Evolutionary conservation across 176 grass and related monocot genomes (phyloP).

Genomic region (Oryza officinalis): DNA sequence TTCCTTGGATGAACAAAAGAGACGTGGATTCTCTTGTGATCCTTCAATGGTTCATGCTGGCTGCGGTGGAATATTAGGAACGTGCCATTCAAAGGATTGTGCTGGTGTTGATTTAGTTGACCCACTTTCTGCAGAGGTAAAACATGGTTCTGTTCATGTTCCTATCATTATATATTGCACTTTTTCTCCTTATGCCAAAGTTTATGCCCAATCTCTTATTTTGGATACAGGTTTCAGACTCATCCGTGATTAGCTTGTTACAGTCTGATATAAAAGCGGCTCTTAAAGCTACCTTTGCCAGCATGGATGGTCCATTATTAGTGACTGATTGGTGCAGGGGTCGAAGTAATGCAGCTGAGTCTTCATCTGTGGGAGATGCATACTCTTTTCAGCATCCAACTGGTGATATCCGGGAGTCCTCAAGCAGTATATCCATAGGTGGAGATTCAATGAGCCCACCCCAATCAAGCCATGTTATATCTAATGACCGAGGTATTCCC

Average conservation of each 20-base stretch:
- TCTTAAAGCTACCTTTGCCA: constrained; percentile 87
- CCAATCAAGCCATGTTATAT: constrained; percentile 39
- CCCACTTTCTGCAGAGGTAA: constrained; percentile 92
- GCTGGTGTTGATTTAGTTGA: constrained; percentile 94
- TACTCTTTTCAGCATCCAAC: constrained; percentile 68
- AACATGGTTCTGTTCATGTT: constrained; percentile 14
- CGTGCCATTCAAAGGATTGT: constrained; percentile 86
- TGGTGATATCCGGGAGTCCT: constrained; percentile 64
- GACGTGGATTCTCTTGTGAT: constrained; percentile 82
- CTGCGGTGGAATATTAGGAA: constrained; percentile 87
- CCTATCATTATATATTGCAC: constrained; percentile 11
- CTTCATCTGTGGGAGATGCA: constrained; percentile 48
- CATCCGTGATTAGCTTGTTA: constrained; percentile 81
- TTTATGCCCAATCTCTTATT: constrained; percentile 35
- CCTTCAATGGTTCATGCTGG: constrained; percentile 96
- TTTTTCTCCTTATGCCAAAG: constrained; percentile 17
- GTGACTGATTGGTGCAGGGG: constrained; percentile 96
- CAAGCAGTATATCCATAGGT: constrained; percentile 52
- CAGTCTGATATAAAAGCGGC: constrained; percentile 89
- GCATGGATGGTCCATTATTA: constrained; percentile 87
- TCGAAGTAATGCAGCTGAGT: constrained; percentile 55
- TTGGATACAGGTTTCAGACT: constrained; percentile 71
- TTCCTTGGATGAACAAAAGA: constrained; percentile 79
- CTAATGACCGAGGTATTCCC: constrained; percentile 63
- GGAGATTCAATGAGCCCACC: constrained; percentile 79